These are phyloP conservation scores for Actinomucor elegans DNA, from an alignment of 371 early-diverging fungal genomes.

Conservation along the genomic window DNA sequence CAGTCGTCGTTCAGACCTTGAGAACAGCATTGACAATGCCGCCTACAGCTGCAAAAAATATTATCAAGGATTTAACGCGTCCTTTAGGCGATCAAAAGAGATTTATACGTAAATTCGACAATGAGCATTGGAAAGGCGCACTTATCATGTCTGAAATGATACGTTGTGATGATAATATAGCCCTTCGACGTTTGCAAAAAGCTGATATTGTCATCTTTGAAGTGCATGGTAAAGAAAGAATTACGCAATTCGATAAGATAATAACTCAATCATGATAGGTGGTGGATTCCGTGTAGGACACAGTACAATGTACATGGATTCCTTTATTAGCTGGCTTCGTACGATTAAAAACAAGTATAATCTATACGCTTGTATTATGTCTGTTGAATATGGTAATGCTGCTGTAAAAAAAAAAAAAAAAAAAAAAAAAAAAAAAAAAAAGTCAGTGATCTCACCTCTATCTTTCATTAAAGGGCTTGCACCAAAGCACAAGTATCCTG, in stretches of 20 bases:
- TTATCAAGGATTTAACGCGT: slow-evolving; percentile 18
- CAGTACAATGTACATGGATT: slow-evolving; percentile 42
- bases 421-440: too few species aligned
- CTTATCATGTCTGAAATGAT: slow-evolving; percentile 23
- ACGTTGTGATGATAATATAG: slow-evolving; percentile 18
- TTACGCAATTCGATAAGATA: not conserved
- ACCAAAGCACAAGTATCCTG: slow-evolving; percentile 46
- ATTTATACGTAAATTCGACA: slow-evolving; percentile 17
- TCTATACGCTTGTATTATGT: slow-evolving; percentile 52
- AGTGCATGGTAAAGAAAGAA: slow-evolving; percentile 24
- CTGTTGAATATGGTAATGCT: slow-evolving; percentile 56
- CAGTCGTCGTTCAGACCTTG: slow-evolving; percentile 10
- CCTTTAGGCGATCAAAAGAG: slow-evolving; percentile 16
- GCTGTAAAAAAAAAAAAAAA: not conserved
- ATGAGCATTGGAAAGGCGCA: slow-evolving; percentile 19
- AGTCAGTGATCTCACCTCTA: not conserved
- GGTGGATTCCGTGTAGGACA: slow-evolving; percentile 45
- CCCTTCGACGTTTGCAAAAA: slow-evolving; percentile 14
- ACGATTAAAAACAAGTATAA: slow-evolving; percentile 45
- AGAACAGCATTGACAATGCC: slow-evolving; percentile 11
- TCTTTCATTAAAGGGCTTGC: slow-evolving; percentile 27
- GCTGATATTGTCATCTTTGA: slow-evolving; percentile 45
- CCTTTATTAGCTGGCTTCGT: slow-evolving; percentile 48
- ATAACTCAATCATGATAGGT: slow-evolving; percentile 11
- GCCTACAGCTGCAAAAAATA: slow-evolving; percentile 8